Evolutionary conservation across 106 monocot species (phyloP), one percentile per base, ranked within the genome.

Genomic region (Dioscorea zingiberensis): DNA sequence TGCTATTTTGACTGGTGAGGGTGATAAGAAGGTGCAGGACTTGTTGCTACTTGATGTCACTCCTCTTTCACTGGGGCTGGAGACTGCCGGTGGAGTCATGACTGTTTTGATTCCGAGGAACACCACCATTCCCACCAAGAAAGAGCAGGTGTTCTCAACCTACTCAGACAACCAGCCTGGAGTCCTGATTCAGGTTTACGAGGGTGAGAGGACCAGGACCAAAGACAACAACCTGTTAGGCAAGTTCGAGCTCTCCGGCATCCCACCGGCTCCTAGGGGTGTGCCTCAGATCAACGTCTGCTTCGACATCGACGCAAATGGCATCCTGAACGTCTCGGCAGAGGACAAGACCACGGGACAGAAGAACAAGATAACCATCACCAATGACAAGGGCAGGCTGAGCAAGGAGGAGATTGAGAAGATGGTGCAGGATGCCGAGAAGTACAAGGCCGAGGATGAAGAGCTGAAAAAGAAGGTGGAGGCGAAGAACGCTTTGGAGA

Each of bases 351-450:
- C 73, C 1, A 82, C 82, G 0, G 79, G 82, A 21, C 75, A 76
- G 47, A 76, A 79, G 76, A 83, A 83, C 66, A 87, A 82, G 76
- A 79, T 87, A 65, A 83, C 82, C 9, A 77, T 87, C 66, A 78
- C 74, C 54, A 70, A 74, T 12, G 74, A 83, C 63, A 74, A 74
- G 53, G 73, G 68, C 2, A 29, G 77, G 63, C 63, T 81, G 23
- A 81, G 69, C 69, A 71, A 78, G 69, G 82, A 83, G 54, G 78
- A 83, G 65, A 83, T 74, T 19, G 82, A 83, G 78, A 66, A 66
- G 60, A 70, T 78, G 70, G 74, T 74, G 25, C 74, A 54, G 21
- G 82, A 78, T 60, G 82, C 82, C 0, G 70, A 83, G 62, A 76
- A 60, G 75, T 79, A 70, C 63, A 73, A 76, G 69, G 48, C 67